A percentile compares a stretch with the other conserved stretches of the same genome.
phyloP scores from a whole-genome alignment of 441 rosid genomes.

The Pelargonium citronellum region DNA sequence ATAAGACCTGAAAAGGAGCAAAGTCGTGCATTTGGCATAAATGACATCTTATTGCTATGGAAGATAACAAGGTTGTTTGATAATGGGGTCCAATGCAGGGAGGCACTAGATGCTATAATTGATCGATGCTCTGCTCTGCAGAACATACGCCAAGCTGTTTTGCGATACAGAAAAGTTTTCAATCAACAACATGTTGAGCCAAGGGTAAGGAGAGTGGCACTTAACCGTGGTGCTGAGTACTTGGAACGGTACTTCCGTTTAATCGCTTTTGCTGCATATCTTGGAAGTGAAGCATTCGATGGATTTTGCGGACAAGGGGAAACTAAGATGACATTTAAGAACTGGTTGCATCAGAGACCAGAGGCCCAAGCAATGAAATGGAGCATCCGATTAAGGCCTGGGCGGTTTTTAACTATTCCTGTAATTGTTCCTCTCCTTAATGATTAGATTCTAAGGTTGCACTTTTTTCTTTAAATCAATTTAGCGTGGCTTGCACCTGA shows the following conservation, averaged over 20 bases:
- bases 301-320: conserved; percentile 82
- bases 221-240: conserved; percentile 95
- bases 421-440: conserved; percentile 39
- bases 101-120: conserved; percentile 87
- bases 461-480: not conserved
- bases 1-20: conserved; percentile 43
- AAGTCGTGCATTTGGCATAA: conserved; percentile 76
- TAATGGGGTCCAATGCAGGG: conserved; percentile 88
- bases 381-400: conserved; percentile 95
- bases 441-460: conserved; percentile 16
- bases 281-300: conserved; percentile 95
- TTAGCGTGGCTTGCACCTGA: conserved; percentile 12
- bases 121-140: conserved; percentile 96
- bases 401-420: conserved; percentile 84
- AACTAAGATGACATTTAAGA: conserved; percentile 71
- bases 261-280: conserved; percentile 97
- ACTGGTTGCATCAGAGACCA: conserved; percentile 84
- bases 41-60: conserved; percentile 79
- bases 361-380: conserved; percentile 98
- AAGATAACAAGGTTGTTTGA: conserved; percentile 92
- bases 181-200: conserved; percentile 94
- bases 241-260: conserved; percentile 86
- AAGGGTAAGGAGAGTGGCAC: conserved; percentile 82
- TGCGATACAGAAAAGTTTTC: conserved; percentile 75
- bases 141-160: conserved; percentile 91